phyloP scores from a whole-genome alignment of 2,329 filamentous ascomycete species.

The Orbilia blumenaviensis region DNA sequence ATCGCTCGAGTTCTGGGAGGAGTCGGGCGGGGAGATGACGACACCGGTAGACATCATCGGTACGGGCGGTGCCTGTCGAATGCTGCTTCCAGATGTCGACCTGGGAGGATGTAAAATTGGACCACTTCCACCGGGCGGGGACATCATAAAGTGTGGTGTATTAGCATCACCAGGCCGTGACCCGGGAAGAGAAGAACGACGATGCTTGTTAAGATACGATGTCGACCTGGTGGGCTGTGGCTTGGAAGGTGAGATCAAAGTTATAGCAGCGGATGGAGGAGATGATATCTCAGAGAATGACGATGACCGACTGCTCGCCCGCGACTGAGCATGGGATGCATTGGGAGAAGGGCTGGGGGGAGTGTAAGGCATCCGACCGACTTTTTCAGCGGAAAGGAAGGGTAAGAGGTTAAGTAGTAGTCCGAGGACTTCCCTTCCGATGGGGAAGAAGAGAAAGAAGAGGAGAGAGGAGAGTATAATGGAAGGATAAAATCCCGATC shows the following conservation, averaged over 20 bases:
- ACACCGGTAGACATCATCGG: conserved; percentile 79
- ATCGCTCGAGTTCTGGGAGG: conserved; percentile 80
- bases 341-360: conserved; percentile 67
- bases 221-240: conserved; percentile 69
- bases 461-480: not conserved
- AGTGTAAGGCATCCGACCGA: conserved; percentile 79
- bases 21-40: conserved; percentile 91
- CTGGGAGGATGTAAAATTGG: conserved; percentile 61
- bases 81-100: conserved; percentile 63
- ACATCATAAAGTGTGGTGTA: conserved; percentile 58
- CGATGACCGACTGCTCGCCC: conserved; percentile 63
- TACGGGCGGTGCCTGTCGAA: conserved; percentile 56
- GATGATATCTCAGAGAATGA: conserved; percentile 58
- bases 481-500: no score
- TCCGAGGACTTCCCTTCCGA: conserved; percentile 24
- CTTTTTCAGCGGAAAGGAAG: conserved; percentile 17
- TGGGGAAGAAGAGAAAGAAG: not conserved
- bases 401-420: not conserved
- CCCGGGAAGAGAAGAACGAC: conserved; percentile 64
- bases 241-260: conserved; percentile 55
- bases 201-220: conserved; percentile 72
- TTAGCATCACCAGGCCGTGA: conserved; percentile 37
- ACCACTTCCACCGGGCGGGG: conserved; percentile 53
- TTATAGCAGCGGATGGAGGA: conserved; percentile 52
- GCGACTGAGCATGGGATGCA: conserved; percentile 53